A percentile compares a stretch with the other conserved stretches of the same genome.
These are phyloP conservation scores for Teratosphaeria nubilosa DNA, from an alignment of 2,329 filamentous ascomycete species.

Conservation along the genomic window DNA sequence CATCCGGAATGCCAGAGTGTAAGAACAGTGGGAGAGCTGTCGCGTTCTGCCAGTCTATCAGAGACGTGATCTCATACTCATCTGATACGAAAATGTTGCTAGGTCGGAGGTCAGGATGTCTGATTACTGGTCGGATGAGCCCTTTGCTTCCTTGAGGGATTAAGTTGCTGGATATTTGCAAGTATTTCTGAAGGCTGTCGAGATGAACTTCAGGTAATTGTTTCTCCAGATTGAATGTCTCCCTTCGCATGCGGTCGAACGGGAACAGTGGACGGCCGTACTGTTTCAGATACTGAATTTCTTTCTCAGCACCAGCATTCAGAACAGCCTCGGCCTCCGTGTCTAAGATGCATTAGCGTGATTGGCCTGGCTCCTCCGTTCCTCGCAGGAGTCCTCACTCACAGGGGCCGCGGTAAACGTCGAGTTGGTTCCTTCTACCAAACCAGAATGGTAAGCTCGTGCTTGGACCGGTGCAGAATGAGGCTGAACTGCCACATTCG, in stretches of 20 bases:
- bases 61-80: conserved; percentile 13
- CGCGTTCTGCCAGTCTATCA: conserved; percentile 36
- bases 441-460: conserved; percentile 22
- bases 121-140: conserved; percentile 9
- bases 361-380: not conserved
- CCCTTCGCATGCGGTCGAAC: conserved; percentile 23
- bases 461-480: conserved; percentile 24
- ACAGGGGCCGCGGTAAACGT: conserved; percentile 18
- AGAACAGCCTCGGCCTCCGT: not conserved
- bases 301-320: conserved; percentile 24
- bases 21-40: conserved; percentile 18
- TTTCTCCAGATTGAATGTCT: conserved; percentile 24
- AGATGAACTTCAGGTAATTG: conserved; percentile 20
- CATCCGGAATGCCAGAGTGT: conserved; percentile 27
- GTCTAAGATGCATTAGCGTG: too few species aligned
- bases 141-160: conserved; percentile 10
- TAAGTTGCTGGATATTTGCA: conserved; percentile 16
- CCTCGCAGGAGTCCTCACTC: conserved; percentile 5
- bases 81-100: conserved; percentile 26
- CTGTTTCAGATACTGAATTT: conserved; percentile 21
- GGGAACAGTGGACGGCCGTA: conserved; percentile 23
- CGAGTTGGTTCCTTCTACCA: conserved; percentile 19
- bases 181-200: conserved; percentile 22
- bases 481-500: conserved; percentile 1
- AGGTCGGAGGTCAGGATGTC: conserved; percentile 20